These are phyloP conservation scores for Colletotrichum sp. DNA, from an alignment of 2,329 filamentous ascomycete genomes.

Conservation along the genomic window DNA sequence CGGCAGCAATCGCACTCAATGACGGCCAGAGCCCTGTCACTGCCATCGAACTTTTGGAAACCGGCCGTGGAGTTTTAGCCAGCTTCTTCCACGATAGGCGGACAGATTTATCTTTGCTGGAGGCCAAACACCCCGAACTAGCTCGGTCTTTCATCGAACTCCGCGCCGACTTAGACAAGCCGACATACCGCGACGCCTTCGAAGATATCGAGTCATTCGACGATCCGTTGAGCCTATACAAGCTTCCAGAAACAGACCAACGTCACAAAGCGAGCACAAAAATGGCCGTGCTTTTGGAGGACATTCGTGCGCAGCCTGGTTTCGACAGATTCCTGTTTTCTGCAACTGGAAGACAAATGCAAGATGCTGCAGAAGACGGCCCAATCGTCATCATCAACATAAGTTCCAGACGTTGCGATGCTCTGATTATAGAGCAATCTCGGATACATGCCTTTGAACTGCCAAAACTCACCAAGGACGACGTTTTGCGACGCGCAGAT, in stretches of 20 bases:
- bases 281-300: not conserved
- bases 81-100: conserved; percentile 26
- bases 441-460: conserved; percentile 24
- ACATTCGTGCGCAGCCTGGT: conserved; percentile 22
- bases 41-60: conserved; percentile 28
- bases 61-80: conserved; percentile 30
- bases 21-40: not conserved
- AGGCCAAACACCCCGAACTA: not conserved
- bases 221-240: not conserved
- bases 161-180: not conserved
- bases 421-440: conserved; percentile 28
- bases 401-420: conserved; percentile 32
- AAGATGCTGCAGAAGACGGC: conserved; percentile 25
- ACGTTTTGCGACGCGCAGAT: not conserved
- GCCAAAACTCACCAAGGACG: not conserved
- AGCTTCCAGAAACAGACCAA: not conserved
- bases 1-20: conserved; percentile 26
- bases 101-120: not conserved
- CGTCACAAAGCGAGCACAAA: not conserved
- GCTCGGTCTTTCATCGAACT: not conserved
- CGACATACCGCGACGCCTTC: not conserved
- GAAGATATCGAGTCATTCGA: not conserved
- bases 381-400: conserved; percentile 36
- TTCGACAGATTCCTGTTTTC: conserved; percentile 31
- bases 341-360: conserved; percentile 22